Conservation (phyloP, 495 filamentous ascomycete genomes). For the Aspergillus sclerotiicarbonarius region DNA sequence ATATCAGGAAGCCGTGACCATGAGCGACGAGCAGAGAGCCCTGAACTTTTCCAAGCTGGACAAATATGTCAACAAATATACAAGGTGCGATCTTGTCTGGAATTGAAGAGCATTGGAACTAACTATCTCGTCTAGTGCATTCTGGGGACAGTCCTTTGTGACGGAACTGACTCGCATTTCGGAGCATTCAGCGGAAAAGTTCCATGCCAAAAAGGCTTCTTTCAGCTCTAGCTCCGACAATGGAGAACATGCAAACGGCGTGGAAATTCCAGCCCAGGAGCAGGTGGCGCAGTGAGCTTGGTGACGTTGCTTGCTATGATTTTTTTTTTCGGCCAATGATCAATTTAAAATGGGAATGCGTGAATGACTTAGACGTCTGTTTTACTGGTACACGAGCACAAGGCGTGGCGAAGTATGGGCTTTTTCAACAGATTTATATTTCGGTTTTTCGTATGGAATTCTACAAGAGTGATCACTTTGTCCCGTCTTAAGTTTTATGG, state of each 20-base stretch:
- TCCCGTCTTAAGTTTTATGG: slow-evolving; percentile 8
- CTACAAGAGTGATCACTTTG: slow-evolving; percentile 9
- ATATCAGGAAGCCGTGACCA: slow-evolving; percentile 91
- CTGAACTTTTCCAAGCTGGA: slow-evolving; percentile 86
- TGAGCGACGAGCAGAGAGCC: slow-evolving; percentile 81
- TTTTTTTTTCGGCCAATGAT: neutral
- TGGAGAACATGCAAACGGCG: slow-evolving; percentile 17
- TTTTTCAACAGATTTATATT: slow-evolving; percentile 8
- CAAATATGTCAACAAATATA: slow-evolving; percentile 95
- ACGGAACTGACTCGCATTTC: slow-evolving; percentile 75
- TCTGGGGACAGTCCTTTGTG: slow-evolving; percentile 97
- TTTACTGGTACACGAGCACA: slow-evolving; percentile 10
- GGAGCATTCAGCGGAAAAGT: slow-evolving; percentile 41
- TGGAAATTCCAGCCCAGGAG: slow-evolving; percentile 1
- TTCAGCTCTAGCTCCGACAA: slow-evolving; percentile 7
- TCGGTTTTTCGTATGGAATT: slow-evolving; percentile 12
- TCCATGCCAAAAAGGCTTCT: slow-evolving; percentile 36
- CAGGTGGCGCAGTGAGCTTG: neutral
- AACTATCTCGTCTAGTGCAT: slow-evolving; percentile 56
- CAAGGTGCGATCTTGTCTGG: slow-evolving; percentile 50
- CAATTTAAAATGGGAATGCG: neutral
- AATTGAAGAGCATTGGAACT: slow-evolving; percentile 6
- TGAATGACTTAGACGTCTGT: neutral
- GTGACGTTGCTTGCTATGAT: neutral
- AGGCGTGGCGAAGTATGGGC: slow-evolving; percentile 32